Conservation (phyloP, 257 asterid genomes). For the Mitragyna speciosa region DNA sequence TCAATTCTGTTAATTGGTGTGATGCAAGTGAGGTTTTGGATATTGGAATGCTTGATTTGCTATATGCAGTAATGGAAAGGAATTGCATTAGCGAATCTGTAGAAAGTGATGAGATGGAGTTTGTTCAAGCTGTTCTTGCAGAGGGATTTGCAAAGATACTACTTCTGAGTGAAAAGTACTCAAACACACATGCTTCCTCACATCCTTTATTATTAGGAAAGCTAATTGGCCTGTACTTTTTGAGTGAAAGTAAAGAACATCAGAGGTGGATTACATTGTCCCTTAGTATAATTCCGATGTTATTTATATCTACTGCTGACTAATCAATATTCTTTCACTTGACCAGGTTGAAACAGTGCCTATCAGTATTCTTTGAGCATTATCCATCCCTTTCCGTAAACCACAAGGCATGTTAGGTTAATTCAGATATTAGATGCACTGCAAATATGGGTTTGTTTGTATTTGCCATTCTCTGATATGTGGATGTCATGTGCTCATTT, state of each 20-base stretch:
- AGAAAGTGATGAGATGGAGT: conserved; percentile 60
- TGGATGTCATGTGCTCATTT: neutral
- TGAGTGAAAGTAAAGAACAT: conserved; percentile 47
- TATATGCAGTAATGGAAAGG: conserved; percentile 59
- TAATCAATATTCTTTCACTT: conserved; percentile 24
- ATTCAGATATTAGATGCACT: neutral
- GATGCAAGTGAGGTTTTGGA: conserved; percentile 51
- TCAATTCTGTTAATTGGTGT: conserved; percentile 37
- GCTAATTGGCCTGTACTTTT: conserved; percentile 70
- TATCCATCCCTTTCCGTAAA: conserved; percentile 78
- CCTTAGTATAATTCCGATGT: conserved; percentile 7
- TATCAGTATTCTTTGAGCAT: conserved; percentile 93
- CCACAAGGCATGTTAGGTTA: conserved; percentile 62
- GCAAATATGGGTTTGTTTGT: neutral
- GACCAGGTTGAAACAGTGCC: conserved; percentile 83
- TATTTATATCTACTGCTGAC: conserved; percentile 8
- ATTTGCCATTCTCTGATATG: neutral
- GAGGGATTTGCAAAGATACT: conserved; percentile 95
- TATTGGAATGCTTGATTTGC: conserved; percentile 65
- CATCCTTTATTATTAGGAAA: conserved; percentile 64
- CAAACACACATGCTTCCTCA: conserved; percentile 40
- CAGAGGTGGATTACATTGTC: conserved; percentile 51
- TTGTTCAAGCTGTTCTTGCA: conserved; percentile 62
- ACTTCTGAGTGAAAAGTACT: conserved; percentile 67
- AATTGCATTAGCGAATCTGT: conserved; percentile 47